Conservation (phyloP, 495 filamentous ascomycete genomes). For the Penicillium subrubescens region DNA sequence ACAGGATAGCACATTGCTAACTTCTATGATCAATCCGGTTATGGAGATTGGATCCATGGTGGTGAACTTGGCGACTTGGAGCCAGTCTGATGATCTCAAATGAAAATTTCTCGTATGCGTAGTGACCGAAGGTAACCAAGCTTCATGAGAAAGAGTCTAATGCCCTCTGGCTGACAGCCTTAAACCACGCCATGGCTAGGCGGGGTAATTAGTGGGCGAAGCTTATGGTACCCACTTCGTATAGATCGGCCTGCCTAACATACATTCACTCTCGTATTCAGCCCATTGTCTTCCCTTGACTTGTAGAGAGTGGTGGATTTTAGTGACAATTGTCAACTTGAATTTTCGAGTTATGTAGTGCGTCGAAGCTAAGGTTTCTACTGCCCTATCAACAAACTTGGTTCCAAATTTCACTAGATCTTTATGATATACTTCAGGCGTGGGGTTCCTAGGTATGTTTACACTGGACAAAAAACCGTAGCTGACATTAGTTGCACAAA, state of each 20-base stretch:
- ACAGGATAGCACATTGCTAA: slow-evolving; percentile 16
- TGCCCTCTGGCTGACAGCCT: not conserved
- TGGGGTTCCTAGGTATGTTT: too few species aligned
- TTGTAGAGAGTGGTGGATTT: not conserved
- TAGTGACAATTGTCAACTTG: not conserved
- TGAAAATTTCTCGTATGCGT: not conserved
- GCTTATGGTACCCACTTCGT: not conserved
- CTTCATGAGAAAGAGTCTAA: not conserved
- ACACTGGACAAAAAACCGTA: too few species aligned
- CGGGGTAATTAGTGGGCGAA: slow-evolving; percentile 12
- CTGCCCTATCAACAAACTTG: not conserved
- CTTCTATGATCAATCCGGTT: slow-evolving; percentile 19
- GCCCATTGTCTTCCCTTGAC: not conserved
- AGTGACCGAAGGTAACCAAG: not conserved
- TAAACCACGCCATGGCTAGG: not conserved
- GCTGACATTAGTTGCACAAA: too few species aligned
- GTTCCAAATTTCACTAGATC: too few species aligned
- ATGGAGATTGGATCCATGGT: slow-evolving; percentile 27
- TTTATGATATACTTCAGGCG: too few species aligned
- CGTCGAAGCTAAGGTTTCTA: not conserved
- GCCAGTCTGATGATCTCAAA: not conserved
- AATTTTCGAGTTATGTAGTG: not conserved
- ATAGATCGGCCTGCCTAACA: not conserved
- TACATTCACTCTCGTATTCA: not conserved
- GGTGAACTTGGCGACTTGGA: not conserved